Evolutionary conservation across 441 rosid genomes (phyloP), one percentile per base, ranked within the genome.

Genomic region (Erodium trifolium): DNA sequence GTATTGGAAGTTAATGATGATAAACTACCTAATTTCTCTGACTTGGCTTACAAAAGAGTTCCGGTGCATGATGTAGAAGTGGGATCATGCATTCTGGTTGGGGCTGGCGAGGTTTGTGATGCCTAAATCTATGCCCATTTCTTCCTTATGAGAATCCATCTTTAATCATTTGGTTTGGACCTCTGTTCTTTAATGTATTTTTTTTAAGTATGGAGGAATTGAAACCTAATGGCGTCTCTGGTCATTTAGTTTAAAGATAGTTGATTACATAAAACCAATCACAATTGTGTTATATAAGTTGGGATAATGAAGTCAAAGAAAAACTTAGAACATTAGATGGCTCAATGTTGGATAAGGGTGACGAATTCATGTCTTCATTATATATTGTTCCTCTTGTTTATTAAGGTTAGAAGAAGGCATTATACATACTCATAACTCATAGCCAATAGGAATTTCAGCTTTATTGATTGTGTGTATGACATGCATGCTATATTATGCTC

Each of bases 71-170:
- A 88, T 67, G 87, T 94, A 49, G 76, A 81, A 72, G 88, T 91
- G 68, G 99, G 97, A 69, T 91, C 94, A 63, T 94, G 78, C 78
- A 70, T 94, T 75, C 80, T 94, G 86, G 94, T 94, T 66, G 95
- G 94, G 82, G 83, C 94, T 85, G 99, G 99, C 81, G 98, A 92
- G 97, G 97, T 91, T 84, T 82, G 97, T 41, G 45, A 85, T 71
- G 70, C 55, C 71, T 19, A 57, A 37, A 60, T 64, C 14, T 62
- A 70, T 68, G 11, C 29, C 27, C 10, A 5, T 57, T 57, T 18
- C 27, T 18, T 57, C 3, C 62, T 55, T 16, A 5, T 55, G 62
- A 55, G 19, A 55, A 5, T 6, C 62, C 9, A 6, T 55, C 19
- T 16, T 55, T 14, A 55, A 55, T 55, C 19, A 16, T 55, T 14